Conservation (phyloP, 2,329 filamentous ascomycete genomes). For the Lojkania enalia region DNA sequence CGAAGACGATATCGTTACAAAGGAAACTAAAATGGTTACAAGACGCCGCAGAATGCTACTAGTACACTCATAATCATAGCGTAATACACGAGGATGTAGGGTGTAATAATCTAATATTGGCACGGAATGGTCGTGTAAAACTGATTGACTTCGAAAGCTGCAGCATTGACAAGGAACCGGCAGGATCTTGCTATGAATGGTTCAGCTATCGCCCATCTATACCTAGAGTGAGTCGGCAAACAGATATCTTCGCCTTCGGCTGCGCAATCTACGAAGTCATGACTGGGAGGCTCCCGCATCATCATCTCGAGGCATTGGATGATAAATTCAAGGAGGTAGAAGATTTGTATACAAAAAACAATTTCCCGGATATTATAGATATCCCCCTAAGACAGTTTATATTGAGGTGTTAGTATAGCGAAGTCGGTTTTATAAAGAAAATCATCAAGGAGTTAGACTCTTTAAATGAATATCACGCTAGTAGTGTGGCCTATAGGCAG, state of each 20-base stretch:
- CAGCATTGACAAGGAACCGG: conserved; percentile 16
- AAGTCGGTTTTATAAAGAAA: conserved; percentile 14
- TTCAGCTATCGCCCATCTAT: conserved; percentile 16
- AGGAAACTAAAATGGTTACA: conserved; percentile 10
- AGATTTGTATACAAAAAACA: conserved; percentile 14
- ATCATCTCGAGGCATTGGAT: conserved; percentile 7
- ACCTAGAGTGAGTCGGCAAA: conserved; percentile 12
- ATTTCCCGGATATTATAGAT: conserved; percentile 13
- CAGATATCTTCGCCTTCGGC: conserved; percentile 20
- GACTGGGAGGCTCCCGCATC: conserved; percentile 12
- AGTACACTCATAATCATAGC: conserved; percentile 11
- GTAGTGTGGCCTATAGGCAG: too few relatives aligned
- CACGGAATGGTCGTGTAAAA: conserved; percentile 9
- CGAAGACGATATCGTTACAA: neutral
- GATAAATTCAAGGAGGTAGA: conserved; percentile 10
- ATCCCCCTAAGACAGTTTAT: conserved; percentile 12
- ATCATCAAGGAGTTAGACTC: conserved; percentile 14
- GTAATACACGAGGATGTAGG: conserved; percentile 12
- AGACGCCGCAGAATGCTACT: conserved; percentile 14
- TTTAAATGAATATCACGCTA: too few relatives aligned
- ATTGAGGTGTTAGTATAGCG: conserved; percentile 13
- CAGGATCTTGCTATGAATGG: conserved; percentile 20
- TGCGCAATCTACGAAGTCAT: conserved; percentile 18
- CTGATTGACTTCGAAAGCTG: conserved; percentile 19
- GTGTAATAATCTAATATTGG: conserved; percentile 14